Percentiles rank a stretch among this genome's conserved stretches.
Evolutionary conservation across 345 rosid genomes (phyloP).

Genomic region (Salix suchowensis): DNA sequence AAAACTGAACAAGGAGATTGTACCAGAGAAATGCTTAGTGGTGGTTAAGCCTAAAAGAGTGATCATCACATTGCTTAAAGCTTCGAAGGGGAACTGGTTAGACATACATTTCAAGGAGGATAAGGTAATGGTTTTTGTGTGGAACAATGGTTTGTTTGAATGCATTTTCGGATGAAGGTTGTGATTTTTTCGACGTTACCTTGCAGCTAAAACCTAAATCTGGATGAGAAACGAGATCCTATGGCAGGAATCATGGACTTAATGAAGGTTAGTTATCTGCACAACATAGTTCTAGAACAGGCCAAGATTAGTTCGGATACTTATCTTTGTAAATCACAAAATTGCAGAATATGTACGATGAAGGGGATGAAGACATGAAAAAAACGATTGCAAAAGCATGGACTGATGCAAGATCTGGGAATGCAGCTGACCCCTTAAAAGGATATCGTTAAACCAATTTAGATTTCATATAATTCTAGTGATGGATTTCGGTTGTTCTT

Average conservation of each 20-base stretch:
- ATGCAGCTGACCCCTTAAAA: conserved; percentile 59
- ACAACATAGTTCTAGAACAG: too few species aligned
- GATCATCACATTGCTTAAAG: conserved; percentile 57
- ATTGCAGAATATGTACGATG: conserved; percentile 86
- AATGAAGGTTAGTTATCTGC: conserved; percentile 59
- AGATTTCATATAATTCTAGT: neutral
- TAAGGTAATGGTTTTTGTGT: conserved; percentile 43
- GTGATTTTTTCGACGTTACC: neutral
- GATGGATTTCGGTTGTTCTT: neutral
- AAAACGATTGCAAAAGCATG: conserved; percentile 94
- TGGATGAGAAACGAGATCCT: conserved; percentile 75
- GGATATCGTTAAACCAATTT: conserved; percentile 33
- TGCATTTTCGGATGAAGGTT: neutral
- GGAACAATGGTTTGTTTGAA: neutral
- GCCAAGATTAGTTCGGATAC: neutral
- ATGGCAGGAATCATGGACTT: conserved; percentile 98
- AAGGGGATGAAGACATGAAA: conserved; percentile 93
- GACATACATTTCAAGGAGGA: conserved; percentile 87
- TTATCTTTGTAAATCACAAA: neutral
- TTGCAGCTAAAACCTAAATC: conserved; percentile 71
- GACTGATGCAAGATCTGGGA: conserved; percentile 97
- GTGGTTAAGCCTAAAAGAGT: conserved; percentile 72
- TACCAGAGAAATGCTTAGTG: conserved; percentile 74
- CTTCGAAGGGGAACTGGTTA: conserved; percentile 79
- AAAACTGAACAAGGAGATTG: conserved; percentile 68